A percentile compares a stretch with the other conserved stretches of the same genome.
Evolutionary conservation across 805 yeast species (phyloP).

Genomic region (Allodekkera sacchari): DNA sequence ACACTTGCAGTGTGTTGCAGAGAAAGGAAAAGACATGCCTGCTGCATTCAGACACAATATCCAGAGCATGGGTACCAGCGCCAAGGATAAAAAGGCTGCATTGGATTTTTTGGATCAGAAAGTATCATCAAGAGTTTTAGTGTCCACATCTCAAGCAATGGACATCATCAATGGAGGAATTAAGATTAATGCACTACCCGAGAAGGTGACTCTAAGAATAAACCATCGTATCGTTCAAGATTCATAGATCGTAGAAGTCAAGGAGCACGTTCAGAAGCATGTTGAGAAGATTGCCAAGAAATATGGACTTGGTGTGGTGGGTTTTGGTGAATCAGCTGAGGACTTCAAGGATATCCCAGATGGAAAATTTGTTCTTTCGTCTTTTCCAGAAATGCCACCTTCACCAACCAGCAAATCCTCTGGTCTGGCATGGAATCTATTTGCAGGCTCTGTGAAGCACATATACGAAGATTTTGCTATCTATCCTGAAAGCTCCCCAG

Average conservation of each 20-base stretch:
- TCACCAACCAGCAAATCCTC: slow-evolving; percentile 32
- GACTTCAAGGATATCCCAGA: slow-evolving; percentile 10
- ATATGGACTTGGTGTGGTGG: slow-evolving; percentile 34
- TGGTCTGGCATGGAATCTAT: slow-evolving; percentile 28
- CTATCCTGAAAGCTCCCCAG: slow-evolving; percentile 18
- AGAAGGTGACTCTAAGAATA: slow-evolving; percentile 38
- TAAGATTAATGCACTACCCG: slow-evolving; percentile 69
- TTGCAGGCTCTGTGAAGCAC: slow-evolving; percentile 47
- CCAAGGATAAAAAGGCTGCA: slow-evolving; percentile 26
- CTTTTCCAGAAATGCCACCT: slow-evolving; percentile 22
- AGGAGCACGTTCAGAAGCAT: slow-evolving; percentile 20
- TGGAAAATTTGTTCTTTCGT: slow-evolving; percentile 36
- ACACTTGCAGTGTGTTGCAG: slow-evolving; percentile 53
- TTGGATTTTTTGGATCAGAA: slow-evolving; percentile 18
- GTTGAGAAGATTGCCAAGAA: slow-evolving; percentile 34
- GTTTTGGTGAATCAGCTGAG: slow-evolving; percentile 21
- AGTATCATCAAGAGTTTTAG: slow-evolving; percentile 25
- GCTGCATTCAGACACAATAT: slow-evolving; percentile 19
- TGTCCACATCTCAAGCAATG: slow-evolving; percentile 55
- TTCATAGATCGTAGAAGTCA: slow-evolving; percentile 29
- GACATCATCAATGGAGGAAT: slow-evolving; percentile 62
- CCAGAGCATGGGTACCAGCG: slow-evolving; percentile 26
- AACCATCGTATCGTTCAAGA: slow-evolving; percentile 60
- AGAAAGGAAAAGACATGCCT: slow-evolving; percentile 29
- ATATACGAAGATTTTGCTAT: slow-evolving; percentile 40